Evolutionary conservation across 208 protist species (phyloP).

Genomic region (Acanthamoeba castellanii): DNA sequence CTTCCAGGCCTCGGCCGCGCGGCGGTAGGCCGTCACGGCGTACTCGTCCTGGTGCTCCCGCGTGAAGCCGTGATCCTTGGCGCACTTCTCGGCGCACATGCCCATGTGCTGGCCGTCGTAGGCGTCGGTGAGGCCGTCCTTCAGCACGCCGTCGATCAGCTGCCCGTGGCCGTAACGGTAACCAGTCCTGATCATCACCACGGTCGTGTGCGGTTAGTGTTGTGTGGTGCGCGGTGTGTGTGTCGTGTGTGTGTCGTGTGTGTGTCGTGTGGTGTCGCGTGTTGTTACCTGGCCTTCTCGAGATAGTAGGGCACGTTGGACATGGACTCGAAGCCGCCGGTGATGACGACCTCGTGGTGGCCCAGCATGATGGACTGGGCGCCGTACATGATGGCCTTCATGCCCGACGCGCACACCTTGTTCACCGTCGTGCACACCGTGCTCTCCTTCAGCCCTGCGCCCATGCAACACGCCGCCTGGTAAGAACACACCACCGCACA

Average conservation of each 20-base stretch:
- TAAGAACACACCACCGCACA: not conserved
- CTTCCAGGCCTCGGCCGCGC: conserved; percentile 88
- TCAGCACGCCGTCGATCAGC: conserved; percentile 88
- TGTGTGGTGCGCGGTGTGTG: too few species aligned
- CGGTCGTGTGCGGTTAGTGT: too few species aligned
- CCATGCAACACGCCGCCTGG: not conserved
- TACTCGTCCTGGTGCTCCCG: conserved; percentile 93
- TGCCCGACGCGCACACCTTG: conserved; percentile 92
- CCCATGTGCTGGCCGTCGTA: conserved; percentile 91
- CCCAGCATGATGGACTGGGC: conserved; percentile 88
- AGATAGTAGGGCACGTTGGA: conserved; percentile 90
- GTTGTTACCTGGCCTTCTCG: conserved; percentile 77
- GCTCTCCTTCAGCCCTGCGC: not conserved
- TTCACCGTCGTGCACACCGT: conserved; percentile 88
- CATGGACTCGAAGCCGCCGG: conserved; percentile 93
- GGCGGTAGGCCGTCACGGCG: conserved; percentile 93
- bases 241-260: not conserved
- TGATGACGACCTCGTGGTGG: conserved; percentile 84
- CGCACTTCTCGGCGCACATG: conserved; percentile 91
- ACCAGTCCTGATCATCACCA: not conserved
- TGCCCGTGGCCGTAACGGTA: conserved; percentile 85
- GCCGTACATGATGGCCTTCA: conserved; percentile 90
- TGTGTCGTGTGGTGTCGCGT: not conserved
- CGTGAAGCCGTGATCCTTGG: conserved; percentile 92
- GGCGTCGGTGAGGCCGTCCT: conserved; percentile 92